phyloP scores from a whole-genome alignment of 2,329 filamentous ascomycete genomes.

The Lasiodiplodia theobromae region DNA sequence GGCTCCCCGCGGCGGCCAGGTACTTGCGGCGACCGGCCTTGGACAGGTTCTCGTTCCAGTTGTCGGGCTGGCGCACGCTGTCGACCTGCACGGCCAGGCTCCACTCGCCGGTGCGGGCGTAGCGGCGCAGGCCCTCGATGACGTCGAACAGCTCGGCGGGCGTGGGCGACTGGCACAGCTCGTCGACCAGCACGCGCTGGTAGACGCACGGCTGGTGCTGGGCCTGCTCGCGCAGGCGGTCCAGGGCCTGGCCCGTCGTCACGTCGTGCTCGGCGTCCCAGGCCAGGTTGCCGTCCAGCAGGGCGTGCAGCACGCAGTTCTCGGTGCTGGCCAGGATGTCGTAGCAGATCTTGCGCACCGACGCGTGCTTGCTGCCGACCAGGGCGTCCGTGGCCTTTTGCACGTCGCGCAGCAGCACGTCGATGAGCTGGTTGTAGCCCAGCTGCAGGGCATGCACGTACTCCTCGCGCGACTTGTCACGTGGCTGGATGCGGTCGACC shows the following conservation, averaged over 20 bases:
- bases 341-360: slow-evolving; percentile 30
- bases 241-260: slow-evolving; percentile 15
- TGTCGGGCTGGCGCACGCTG: background rate
- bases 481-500: slow-evolving; percentile 26
- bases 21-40: slow-evolving; percentile 29
- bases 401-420: slow-evolving; percentile 29
- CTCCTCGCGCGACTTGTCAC: slow-evolving; percentile 31
- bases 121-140: slow-evolving; percentile 28
- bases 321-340: slow-evolving; percentile 30
- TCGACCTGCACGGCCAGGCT: slow-evolving; percentile 23
- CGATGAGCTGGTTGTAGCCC: slow-evolving; percentile 31
- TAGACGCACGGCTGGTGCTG: slow-evolving; percentile 29
- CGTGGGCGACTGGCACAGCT: slow-evolving; percentile 29
- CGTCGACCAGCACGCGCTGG: slow-evolving; percentile 31
- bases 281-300: slow-evolving; percentile 31
- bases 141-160: slow-evolving; percentile 30
- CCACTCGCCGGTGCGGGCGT: slow-evolving; percentile 30
- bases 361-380: slow-evolving; percentile 24
- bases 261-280: slow-evolving; percentile 30
- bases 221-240: slow-evolving; percentile 26
- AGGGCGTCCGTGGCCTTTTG: slow-evolving; percentile 18
- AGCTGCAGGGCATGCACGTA: slow-evolving; percentile 28
- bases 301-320: slow-evolving; percentile 30
- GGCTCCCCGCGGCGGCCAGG: background rate
- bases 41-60: slow-evolving; percentile 28